phyloP scores from a whole-genome alignment of 495 filamentous ascomycete species.

The Penicillium flavigenum region DNA sequence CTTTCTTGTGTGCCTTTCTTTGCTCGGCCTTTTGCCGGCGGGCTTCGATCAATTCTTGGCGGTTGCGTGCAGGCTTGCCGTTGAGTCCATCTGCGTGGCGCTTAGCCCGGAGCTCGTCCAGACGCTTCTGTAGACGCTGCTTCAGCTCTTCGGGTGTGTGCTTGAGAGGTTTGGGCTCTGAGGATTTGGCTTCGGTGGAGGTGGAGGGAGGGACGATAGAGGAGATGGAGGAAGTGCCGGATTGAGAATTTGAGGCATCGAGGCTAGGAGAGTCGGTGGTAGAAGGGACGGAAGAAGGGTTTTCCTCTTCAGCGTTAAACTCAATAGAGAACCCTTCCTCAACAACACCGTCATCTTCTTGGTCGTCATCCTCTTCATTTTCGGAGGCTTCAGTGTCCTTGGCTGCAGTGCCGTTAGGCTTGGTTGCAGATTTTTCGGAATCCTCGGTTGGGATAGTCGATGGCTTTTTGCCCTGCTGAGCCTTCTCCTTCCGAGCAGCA shows the following conservation, averaged over 20 bases:
- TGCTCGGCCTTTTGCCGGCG: slow-evolving; percentile 82
- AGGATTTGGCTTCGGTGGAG: slow-evolving; percentile 34
- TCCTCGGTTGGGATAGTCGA: slow-evolving; percentile 18
- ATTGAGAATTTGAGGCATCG: slow-evolving; percentile 58
- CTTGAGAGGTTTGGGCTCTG: slow-evolving; percentile 43
- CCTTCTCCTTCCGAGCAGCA: slow-evolving; percentile 44
- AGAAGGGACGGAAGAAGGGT: slow-evolving; percentile 51
- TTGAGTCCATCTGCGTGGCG: slow-evolving; percentile 81
- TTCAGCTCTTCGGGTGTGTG: slow-evolving; percentile 67
- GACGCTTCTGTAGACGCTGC: slow-evolving; percentile 72
- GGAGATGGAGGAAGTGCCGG: slow-evolving; percentile 70
- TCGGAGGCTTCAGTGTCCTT: slow-evolving; percentile 24
- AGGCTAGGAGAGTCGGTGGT: slow-evolving; percentile 62
- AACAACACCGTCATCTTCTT: slow-evolving; percentile 37
- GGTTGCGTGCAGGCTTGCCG: slow-evolving; percentile 73
- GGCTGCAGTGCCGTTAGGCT: slow-evolving; percentile 35
- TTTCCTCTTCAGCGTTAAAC: slow-evolving; percentile 41
- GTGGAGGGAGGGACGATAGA: slow-evolving; percentile 60
- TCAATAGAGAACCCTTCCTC: slow-evolving; percentile 49
- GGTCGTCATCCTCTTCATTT: slow-evolving; percentile 31
- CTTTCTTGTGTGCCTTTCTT: slow-evolving; percentile 83
- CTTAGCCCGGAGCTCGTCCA: slow-evolving; percentile 75
- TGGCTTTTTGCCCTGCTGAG: slow-evolving; percentile 41
- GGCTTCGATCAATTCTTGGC: slow-evolving; percentile 86
- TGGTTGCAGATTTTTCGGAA: slow-evolving; percentile 21